Base-by-base conservation (phyloP, 164 flowering plant genomes). In the Dillenia turbinata region DNA sequence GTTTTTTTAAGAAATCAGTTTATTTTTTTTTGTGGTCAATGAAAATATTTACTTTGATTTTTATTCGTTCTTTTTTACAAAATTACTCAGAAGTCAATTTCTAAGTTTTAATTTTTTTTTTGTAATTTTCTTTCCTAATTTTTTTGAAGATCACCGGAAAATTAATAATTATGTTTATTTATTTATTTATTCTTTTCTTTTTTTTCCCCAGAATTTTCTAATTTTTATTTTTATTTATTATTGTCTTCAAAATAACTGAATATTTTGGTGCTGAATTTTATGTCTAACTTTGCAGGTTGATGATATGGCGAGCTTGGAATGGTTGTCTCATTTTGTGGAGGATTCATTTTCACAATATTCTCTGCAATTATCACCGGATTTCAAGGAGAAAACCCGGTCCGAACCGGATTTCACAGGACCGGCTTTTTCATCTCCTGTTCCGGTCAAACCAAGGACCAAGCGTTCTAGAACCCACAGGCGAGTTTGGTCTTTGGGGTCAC, bases 291-390 rank as follows among this genome's bases (percentile, higher is more conserved):
- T 59, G 4, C 75, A 91, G 97, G 70, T 59, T 19, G 96, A 87
- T 33, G 97, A 91, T 13, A 17, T 82, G 59, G 88, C 72, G 56
- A 74, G 77, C 63, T 75, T 91, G 5, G 97, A 88, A 73, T 83
- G 90, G 88, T 71, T 87, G 48, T 91, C 97, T 19, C 83, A 73
- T 55, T 81, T 88, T 59, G 91, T 87, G 26, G 93, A 91, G 59
- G 97, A 91, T 77, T 79, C 88, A n/a, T 57, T 71, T 44, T 60
- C 86, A 10, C 85, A 71, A 17, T 53, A 77, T 13, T 73, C 88
- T 3, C 63, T 77, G n/a, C 49, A 66, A 45, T 63, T 46, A 56
- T 73, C 80, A 0, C 48, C 59, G 53, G 64, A 3, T 47, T 33
- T 44, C 48, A 46, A 52, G 4, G 50, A 49, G 24, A 65, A 63